Conservation (phyloP, 2,329 filamentous ascomycete genomes). For the Neocucurbitaria cava region DNA sequence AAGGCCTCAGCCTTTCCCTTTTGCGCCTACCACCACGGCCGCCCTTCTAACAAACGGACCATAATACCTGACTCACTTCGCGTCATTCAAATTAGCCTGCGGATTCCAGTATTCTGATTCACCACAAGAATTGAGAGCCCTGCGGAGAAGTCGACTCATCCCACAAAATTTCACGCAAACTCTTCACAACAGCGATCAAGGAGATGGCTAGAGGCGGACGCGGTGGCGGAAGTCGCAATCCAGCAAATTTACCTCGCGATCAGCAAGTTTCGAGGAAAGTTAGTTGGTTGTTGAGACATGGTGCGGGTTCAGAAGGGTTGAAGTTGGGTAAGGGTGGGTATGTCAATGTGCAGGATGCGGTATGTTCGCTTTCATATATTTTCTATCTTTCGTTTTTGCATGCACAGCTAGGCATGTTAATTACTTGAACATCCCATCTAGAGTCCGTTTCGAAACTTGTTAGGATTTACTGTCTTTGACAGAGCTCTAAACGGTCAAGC, state of each 20-base stretch:
- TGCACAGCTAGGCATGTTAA: not conserved
- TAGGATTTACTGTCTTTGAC: not conserved
- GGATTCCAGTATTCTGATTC: not conserved
- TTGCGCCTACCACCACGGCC: conserved; percentile 4
- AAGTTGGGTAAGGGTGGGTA: conserved; percentile 66
- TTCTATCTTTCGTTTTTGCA: not conserved
- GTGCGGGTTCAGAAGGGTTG: conserved; percentile 66
- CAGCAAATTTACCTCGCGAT: conserved; percentile 49
- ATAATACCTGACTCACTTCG: conserved; percentile 14
- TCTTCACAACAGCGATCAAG: conserved; percentile 18
- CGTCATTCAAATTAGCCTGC: not conserved
- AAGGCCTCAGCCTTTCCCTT: conserved; percentile 7
- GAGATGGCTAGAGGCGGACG: conserved; percentile 39
- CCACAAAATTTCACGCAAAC: conserved; percentile 27
- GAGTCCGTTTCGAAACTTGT: not conserved
- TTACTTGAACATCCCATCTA: not conserved
- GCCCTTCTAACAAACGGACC: conserved; percentile 2
- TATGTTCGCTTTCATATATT: conserved; percentile 45
- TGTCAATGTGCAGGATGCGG: conserved; percentile 65
- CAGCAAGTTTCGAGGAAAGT: conserved; percentile 58
- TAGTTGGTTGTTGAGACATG: conserved; percentile 67
- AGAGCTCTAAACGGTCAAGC: not conserved
- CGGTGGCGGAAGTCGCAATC: conserved; percentile 45
- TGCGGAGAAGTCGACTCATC: not conserved
- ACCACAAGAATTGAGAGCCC: not conserved